Conservation (phyloP, 148 eudicot species). For the Drosera capensis region DNA sequence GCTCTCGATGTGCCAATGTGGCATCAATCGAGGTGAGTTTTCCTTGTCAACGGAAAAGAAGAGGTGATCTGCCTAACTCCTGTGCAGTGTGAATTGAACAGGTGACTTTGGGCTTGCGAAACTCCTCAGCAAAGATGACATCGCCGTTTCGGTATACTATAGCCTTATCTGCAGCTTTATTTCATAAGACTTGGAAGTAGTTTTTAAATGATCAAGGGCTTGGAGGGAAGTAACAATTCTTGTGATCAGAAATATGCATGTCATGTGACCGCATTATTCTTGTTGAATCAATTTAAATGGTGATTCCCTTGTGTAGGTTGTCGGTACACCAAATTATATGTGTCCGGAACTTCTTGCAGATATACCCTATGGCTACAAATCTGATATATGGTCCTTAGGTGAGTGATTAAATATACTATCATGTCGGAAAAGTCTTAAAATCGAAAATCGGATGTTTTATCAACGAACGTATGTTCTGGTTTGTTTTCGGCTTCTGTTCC, state of each 20-base stretch:
- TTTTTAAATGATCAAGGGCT: no score
- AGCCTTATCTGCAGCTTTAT: background rate
- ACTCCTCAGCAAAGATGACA: constrained; percentile 60
- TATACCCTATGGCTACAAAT: constrained; percentile 57
- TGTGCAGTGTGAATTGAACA: background rate
- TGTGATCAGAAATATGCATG: no score
- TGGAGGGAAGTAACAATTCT: no score
- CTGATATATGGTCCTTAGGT: constrained; percentile 75
- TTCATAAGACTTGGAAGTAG: no score
- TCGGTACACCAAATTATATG: constrained; percentile 65
- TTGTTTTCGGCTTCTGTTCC: constrained; percentile 1
- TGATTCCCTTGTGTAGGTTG: constrained; percentile 22
- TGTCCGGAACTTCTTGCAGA: constrained; percentile 65
- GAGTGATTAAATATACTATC: constrained; percentile 3
- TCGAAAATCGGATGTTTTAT: background rate
- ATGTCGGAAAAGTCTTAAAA: background rate
- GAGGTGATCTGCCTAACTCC: constrained; percentile 4
- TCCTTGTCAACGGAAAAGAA: no score
- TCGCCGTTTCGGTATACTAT: constrained; percentile 53
- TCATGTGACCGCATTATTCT: no score
- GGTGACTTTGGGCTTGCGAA: constrained; percentile 82
- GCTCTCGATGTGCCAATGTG: no score
- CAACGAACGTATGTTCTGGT: background rate
- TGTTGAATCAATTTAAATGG: no score
- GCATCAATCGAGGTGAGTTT: no score